Conservation (phyloP, 2,329 filamentous ascomycete genomes). For the Paecilomyces fulvus region DNA sequence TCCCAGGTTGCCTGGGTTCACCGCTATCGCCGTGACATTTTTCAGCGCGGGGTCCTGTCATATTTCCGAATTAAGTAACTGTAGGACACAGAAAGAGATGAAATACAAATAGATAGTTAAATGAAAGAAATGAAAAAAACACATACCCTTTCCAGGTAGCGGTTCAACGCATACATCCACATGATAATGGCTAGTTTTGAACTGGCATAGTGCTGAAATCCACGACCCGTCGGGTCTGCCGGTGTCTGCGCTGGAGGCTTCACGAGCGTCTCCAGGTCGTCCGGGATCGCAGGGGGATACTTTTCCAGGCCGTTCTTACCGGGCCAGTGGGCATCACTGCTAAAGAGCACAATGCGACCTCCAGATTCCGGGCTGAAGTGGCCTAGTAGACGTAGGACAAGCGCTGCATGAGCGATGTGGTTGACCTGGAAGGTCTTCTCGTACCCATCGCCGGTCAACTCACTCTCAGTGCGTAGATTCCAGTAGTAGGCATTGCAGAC, state of each 20-base stretch:
- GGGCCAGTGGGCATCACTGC: slow-evolving; percentile 29
- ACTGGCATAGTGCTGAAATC: slow-evolving; percentile 38
- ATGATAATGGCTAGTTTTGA: slow-evolving; percentile 36
- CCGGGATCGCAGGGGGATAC: slow-evolving; percentile 26
- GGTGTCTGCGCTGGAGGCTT: slow-evolving; percentile 22
- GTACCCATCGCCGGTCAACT: slow-evolving; percentile 28
- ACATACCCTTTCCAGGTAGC: slow-evolving; percentile 20
- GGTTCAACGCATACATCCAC: slow-evolving; percentile 35
- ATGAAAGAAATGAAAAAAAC: not conserved
- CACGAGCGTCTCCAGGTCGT: slow-evolving; percentile 28
- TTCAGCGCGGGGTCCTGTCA: not conserved
- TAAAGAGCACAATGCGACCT: slow-evolving; percentile 22
- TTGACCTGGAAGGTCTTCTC: slow-evolving; percentile 35
- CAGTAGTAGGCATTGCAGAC: slow-evolving; percentile 36
- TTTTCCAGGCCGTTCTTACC: slow-evolving; percentile 33
- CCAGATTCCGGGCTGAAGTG: slow-evolving; percentile 12
- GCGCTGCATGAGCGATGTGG: slow-evolving; percentile 30
- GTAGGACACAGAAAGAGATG: not conserved
- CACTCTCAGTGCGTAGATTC: slow-evolving; percentile 24
- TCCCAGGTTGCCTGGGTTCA: slow-evolving; percentile 27
- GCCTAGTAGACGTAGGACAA: slow-evolving; percentile 30
- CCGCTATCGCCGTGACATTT: slow-evolving; percentile 21
- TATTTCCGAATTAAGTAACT: not conserved
- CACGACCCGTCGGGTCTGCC: slow-evolving; percentile 27
- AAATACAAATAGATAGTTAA: not conserved